Evolutionary conservation across 2,329 filamentous ascomycete species (phyloP), one percentile per base, ranked within the genome.

Genomic region (Diaporthe amygdali): DNA sequence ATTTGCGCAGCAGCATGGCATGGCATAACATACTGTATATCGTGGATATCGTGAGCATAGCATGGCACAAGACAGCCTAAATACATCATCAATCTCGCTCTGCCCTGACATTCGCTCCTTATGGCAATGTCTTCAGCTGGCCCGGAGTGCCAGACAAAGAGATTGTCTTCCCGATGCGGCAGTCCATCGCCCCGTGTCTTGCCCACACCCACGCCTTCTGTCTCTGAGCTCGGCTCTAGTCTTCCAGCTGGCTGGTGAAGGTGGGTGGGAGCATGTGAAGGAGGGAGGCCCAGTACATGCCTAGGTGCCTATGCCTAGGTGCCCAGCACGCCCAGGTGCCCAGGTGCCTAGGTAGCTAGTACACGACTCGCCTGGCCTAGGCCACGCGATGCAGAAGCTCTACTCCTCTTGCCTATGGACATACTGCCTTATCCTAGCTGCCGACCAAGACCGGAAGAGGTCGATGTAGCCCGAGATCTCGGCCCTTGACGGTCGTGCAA

Each of bases 111-210:
- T n/a, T 27, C 55, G 22, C 55, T 30, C 22, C 22, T 22, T 37
- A 17, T 30, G 51, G 51, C 30, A 17, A 15, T 12, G 2, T 44
- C 66, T 49, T 55, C 41, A 61, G 47, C 51, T 49, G 52, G 41
- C 27, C 46, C 51, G 66, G 46, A 59, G 67, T n/a, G n/a, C 34
- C 12, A 30, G 68, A 69, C 55, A 69, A 69, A 64, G 41, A 64
- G 34, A 69, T 69, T 69, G 68, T 64, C 14, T 66, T 52, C 22
- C 52, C 55, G 14, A 56, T 63, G 59, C 59, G 59, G 59, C 59
- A 46, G 39, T 20, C 8, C 54, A 59, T 59, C 34, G 22, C 47
- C n/a, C n/a, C 34, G 22, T 54, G 61, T 49, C 61, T 67, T 30
- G 37, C 41, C 41, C 59, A 20, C 39, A n/a, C 37, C 22, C 27